Conservation (phyloP, 2,329 filamentous ascomycete species). For the Acrocalymma vagum region DNA sequence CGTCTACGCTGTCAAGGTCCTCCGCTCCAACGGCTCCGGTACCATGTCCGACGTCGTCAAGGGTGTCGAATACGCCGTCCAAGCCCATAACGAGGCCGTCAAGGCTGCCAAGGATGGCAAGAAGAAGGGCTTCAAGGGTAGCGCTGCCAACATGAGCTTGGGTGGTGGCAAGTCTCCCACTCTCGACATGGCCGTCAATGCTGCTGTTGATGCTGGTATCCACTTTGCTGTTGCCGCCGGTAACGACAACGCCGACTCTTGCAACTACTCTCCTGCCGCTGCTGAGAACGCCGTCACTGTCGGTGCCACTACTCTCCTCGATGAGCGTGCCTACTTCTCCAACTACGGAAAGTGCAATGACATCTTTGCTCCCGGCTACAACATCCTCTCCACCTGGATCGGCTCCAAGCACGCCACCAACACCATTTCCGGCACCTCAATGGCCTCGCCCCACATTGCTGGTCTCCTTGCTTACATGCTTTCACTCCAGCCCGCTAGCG, state of each 20-base stretch:
- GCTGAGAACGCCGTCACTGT: constrained; percentile 93
- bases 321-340: constrained; percentile 99
- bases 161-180: constrained; percentile 95
- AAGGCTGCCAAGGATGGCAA: constrained; percentile 84
- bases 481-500: constrained; percentile 88
- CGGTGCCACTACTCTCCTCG: constrained; percentile 89
- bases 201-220: constrained; percentile 87
- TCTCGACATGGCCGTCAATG: constrained; percentile 92
- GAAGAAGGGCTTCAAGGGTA: constrained; percentile 98
- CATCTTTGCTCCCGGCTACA: constrained; percentile 96
- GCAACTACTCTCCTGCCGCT: constrained; percentile 98
- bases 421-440: constrained; percentile 99
- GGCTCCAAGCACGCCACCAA: constrained; percentile 95
- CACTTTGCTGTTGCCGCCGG: constrained; percentile 98
- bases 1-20: constrained; percentile 97
- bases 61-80: constrained; percentile 94
- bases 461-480: constrained; percentile 98
- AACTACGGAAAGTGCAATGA: constrained; percentile 99
- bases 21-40: constrained; percentile 95
- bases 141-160: constrained; percentile 98
- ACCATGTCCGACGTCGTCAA: constrained; percentile 99
- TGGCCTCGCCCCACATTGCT: constrained; percentile 96
- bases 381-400: constrained; percentile 98
- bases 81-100: constrained; percentile 78
- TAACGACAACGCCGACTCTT: constrained; percentile 98